phyloP scores from a whole-genome alignment of 2,329 filamentous ascomycete genomes.

The Colletotrichum magnum region DNA sequence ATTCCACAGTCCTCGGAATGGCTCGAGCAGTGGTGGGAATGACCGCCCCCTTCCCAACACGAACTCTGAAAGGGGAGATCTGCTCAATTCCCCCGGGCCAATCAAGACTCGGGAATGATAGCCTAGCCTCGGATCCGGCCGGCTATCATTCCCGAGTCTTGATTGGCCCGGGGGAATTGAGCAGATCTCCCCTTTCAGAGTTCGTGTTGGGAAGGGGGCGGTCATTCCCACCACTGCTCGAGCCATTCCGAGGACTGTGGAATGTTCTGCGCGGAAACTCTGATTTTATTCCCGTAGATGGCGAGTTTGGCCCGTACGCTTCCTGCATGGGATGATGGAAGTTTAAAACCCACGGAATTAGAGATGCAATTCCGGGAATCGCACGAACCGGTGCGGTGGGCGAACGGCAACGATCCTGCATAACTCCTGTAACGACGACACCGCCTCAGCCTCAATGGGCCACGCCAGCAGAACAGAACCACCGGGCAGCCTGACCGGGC shows the following conservation, averaged over 20 bases:
- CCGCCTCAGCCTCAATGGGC: slow-evolving; percentile 30
- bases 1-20: too few relatives aligned
- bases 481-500: background rate
- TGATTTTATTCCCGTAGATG: background rate
- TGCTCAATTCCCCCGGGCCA: too few relatives aligned
- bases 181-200: background rate
- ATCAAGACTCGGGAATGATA: too few relatives aligned
- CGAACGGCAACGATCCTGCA: background rate
- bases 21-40: too few relatives aligned
- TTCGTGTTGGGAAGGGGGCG: background rate
- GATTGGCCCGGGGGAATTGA: slow-evolving; percentile 9
- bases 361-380: background rate
- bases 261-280: slow-evolving; percentile 19
- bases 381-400: slow-evolving; percentile 18
- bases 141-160: slow-evolving; percentile 1
- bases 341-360: slow-evolving; percentile 27
- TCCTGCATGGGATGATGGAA: slow-evolving; percentile 31
- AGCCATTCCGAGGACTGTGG: slow-evolving; percentile 26
- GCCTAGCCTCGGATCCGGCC: slow-evolving; percentile 25
- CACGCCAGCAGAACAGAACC: background rate
- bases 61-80: too few relatives aligned
- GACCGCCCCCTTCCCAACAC: too few relatives aligned
- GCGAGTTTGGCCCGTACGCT: slow-evolving; percentile 8
- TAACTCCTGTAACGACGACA: slow-evolving; percentile 30
- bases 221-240: background rate